These are phyloP conservation scores for Aspergillus bridgeri DNA, from an alignment of 495 filamentous ascomycete genomes.

Conservation along the genomic window DNA sequence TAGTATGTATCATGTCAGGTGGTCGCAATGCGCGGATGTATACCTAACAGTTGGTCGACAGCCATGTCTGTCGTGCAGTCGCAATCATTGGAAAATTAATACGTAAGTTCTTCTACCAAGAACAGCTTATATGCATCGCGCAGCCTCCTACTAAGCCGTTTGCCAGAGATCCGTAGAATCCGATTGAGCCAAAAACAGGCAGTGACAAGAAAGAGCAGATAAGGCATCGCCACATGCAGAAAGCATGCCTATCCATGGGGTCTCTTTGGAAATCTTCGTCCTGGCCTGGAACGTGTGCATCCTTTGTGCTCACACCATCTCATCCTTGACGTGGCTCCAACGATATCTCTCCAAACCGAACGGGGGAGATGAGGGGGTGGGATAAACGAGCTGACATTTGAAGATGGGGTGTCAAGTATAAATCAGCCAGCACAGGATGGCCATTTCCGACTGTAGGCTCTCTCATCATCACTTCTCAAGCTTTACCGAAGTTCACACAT, in stretches of 20 bases:
- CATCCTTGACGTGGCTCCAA: neutral
- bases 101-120: neutral
- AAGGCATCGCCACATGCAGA: constrained; percentile 3
- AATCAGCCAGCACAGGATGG: neutral
- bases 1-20: neutral
- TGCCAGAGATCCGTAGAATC: neutral
- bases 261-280: too few relatives aligned
- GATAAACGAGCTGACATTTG: neutral
- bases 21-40: neutral
- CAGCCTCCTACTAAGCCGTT: neutral
- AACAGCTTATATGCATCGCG: neutral
- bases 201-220: neutral
- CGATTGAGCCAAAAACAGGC: neutral
- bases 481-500: neutral
- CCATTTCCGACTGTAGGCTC: neutral
- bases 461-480: neutral
- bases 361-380: neutral
- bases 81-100: neutral
- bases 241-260: neutral
- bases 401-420: neutral
- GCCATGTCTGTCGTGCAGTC: neutral
- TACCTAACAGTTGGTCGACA: neutral
- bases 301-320: neutral
- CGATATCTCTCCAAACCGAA: neutral
- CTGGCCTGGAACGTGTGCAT: neutral